Percentiles rank a stretch among this genome's conserved stretches.
These are phyloP conservation scores for Populus alba DNA, from an alignment of 345 rosid species.

Conservation along the genomic window DNA sequence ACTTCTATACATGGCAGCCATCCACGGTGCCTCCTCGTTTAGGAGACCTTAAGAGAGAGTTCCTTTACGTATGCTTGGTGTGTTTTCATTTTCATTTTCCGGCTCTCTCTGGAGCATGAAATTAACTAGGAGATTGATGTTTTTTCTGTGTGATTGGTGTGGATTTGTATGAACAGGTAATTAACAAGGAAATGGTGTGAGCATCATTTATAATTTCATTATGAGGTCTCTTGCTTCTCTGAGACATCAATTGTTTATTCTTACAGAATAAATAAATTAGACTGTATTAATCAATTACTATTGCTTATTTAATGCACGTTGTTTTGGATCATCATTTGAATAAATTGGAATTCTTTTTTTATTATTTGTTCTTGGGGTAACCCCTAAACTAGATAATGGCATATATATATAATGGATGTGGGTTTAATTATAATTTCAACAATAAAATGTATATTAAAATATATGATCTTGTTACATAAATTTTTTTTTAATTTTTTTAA, in stretches of 20 bases:
- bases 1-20: constrained; percentile 73
- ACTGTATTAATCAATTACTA: no score
- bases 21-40: constrained; percentile 36
- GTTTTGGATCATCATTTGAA: no score
- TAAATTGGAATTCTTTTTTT: no score
- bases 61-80: background rate
- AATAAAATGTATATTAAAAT: no score
- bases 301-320: background rate
- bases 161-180: constrained; percentile 14
- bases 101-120: background rate
- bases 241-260: background rate
- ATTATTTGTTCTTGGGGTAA: background rate
- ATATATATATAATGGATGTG: no score
- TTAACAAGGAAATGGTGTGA: background rate
- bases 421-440: no score
- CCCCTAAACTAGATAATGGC: background rate
- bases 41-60: constrained; percentile 13
- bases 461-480: no score
- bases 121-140: constrained; percentile 7
- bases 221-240: background rate
- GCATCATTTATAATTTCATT: background rate
- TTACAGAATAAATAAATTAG: no score
- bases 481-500: no score
- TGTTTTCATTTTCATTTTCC: background rate
- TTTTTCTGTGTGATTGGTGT: constrained; percentile 9